Base-by-base conservation (phyloP, 2,329 filamentous ascomycete species). In the Aspergillus sp. region DNA sequence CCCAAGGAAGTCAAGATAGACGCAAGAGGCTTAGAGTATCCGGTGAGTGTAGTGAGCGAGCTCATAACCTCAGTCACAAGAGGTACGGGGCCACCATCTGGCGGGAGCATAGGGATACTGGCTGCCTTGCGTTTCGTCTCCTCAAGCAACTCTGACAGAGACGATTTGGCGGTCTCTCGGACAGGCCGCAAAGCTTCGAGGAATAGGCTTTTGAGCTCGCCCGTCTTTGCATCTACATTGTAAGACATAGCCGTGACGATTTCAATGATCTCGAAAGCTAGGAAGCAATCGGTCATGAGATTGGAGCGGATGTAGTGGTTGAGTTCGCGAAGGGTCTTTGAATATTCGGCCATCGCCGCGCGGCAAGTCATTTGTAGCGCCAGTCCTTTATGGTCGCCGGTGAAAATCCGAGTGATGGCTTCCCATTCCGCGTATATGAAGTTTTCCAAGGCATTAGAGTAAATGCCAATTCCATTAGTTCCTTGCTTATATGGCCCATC, bases 181-280 rank as follows among this genome's bases (percentile, higher is more conserved):
- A 98, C 85, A 1, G 95, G 95, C 66, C 95, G 92, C 13, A 98
- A 79, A 8, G 91, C 90, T 54, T 96, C 91, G 5, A 90, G 88
- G 51, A 99, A 85, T 5, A 91, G 84, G 30, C 85, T 81, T 71
- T 96, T 96, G 57, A 97, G 81, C 68, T 96, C 91, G 2, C 91
- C 91, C 0, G 92, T 96, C 60, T 89, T 87, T 4, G 85, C 83
- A 62, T 96, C 93, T 4, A 99, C 79, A 39, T 89, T 87, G 55
- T 87, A 88, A 2, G 91, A 92, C 48, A 96, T 81, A 12, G 83
- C 84, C 0, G 91, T 90, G 47, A 98, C 86, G 59, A 97, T 90
- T 67, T 96, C 93, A 32, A 96, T 90, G 32, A 98, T 90, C 71
- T 99, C 95, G 72, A 96, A 99, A 7, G 92, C 92, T 48, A 99